Evolutionary conservation across 108 stramenopile genomes (phyloP).

Genomic region (Asterionellopsis glacialis): DNA sequence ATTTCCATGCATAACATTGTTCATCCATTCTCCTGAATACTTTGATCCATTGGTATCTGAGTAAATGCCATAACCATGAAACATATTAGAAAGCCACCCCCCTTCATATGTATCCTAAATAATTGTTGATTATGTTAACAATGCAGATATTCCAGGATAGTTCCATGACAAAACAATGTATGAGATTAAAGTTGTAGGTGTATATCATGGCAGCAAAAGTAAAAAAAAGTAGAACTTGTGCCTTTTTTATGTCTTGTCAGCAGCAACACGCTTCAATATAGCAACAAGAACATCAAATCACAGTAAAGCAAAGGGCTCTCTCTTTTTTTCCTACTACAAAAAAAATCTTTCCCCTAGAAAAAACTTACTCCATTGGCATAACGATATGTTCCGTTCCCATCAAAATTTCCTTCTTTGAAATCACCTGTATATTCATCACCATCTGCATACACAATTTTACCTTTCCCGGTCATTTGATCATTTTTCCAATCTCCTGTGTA

Average conservation of each 20-base stretch:
- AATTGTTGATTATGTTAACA: too few species aligned
- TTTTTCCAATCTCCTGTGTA: neutral
- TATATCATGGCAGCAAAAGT: too few species aligned
- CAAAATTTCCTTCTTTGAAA: constrained; percentile 4
- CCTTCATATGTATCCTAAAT: constrained; percentile 2
- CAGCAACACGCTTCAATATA: too few species aligned
- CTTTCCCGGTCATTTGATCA: neutral
- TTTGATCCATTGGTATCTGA: constrained; percentile 2
- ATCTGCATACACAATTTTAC: constrained; percentile 1
- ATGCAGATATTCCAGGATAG: constrained; percentile 29
- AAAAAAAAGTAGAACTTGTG: too few species aligned
- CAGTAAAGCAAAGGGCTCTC: too few species aligned
- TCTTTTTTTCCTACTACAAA: too few species aligned
- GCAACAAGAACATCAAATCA: too few species aligned
- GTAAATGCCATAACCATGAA: constrained; percentile 1
- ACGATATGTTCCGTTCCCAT: neutral
- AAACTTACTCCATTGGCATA: constrained; percentile 1
- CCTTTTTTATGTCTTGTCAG: too few species aligned
- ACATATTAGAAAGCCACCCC: neutral
- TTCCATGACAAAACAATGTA: neutral
- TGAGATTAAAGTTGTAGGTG: too few species aligned
- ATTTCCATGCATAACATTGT: constrained; percentile 4
- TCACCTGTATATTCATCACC: constrained; percentile 5
- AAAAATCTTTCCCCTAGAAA: too few species aligned
- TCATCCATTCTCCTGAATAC: neutral